phyloP scores from a whole-genome alignment of 768 basidiomycete species.

The Serendipita sp. region DNA sequence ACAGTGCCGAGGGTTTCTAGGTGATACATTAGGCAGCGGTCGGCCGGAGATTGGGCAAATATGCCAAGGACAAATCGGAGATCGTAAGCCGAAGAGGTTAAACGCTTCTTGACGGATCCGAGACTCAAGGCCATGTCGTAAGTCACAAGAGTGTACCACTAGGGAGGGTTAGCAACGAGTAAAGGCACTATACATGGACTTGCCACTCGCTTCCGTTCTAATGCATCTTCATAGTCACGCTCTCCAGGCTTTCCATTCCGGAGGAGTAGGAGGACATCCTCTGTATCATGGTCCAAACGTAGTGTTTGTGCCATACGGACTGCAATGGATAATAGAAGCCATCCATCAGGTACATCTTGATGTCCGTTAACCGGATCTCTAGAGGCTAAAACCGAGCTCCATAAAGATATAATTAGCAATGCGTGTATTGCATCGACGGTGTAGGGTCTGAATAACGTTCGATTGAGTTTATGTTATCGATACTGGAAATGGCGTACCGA shows the following conservation, averaged over 20 bases:
- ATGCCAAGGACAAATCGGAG: neutral
- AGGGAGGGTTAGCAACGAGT: neutral
- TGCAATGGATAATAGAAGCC: neutral
- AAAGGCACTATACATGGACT: neutral
- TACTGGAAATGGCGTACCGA: neutral
- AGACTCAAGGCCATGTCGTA: neutral
- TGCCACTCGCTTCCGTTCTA: neutral
- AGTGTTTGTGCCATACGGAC: neutral
- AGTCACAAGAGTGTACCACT: slow-evolving; percentile 3
- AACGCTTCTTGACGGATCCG: neutral
- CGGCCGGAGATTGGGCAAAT: neutral
- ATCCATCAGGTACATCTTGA: neutral
- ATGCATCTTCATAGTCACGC: neutral
- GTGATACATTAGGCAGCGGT: neutral
- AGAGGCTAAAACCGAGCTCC: neutral
- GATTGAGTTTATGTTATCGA: neutral
- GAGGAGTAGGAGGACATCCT: neutral
- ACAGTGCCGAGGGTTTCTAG: neutral
- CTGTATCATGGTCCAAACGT: neutral
- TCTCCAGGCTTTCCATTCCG: neutral
- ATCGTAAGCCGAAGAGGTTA: neutral
- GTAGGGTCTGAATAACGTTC: neutral
- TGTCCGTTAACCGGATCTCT: neutral
- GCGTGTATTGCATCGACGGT: neutral
- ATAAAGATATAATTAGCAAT: neutral